Evolutionary conservation across 176 grass and related monocot species (phyloP).

Genomic region (Oryza officinalis): DNA sequence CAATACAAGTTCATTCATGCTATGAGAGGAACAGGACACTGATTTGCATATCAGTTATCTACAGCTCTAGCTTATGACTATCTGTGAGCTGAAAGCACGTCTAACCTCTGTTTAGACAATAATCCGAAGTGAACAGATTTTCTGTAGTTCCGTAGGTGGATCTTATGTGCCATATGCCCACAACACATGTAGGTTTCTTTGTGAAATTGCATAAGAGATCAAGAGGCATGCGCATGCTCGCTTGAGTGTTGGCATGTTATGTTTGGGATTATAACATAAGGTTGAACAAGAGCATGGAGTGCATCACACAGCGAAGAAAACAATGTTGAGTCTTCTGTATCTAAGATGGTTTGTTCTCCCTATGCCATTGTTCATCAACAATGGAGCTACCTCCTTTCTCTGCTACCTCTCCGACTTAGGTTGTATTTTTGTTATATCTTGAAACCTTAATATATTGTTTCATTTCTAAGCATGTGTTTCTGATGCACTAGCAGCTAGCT

Average conservation of each 20-base stretch:
- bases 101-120: neutral
- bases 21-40: slow-evolving; percentile 3
- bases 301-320: neutral
- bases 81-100: neutral
- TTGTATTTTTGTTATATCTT: neutral
- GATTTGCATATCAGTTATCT: neutral
- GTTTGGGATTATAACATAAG: slow-evolving; percentile 3
- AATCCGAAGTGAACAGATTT: neutral
- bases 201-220: neutral
- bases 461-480: neutral
- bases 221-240: neutral
- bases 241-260: neutral
- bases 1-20: slow-evolving; percentile 1
- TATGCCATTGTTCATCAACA: slow-evolving; percentile 18
- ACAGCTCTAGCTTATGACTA: slow-evolving; percentile 4
- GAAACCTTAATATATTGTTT: neutral
- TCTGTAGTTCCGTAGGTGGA: neutral
- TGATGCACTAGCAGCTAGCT: neutral
- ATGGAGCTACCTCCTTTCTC: slow-evolving; percentile 4
- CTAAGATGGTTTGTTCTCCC: slow-evolving; percentile 1
- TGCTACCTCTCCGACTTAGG: neutral
- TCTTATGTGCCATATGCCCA: neutral
- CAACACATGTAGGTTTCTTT: neutral
- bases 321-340: neutral
- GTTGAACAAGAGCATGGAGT: neutral